Evolutionary conservation across 108 stramenopile genomes (phyloP).

Genomic region (Stephanodiscus minutulus): DNA sequence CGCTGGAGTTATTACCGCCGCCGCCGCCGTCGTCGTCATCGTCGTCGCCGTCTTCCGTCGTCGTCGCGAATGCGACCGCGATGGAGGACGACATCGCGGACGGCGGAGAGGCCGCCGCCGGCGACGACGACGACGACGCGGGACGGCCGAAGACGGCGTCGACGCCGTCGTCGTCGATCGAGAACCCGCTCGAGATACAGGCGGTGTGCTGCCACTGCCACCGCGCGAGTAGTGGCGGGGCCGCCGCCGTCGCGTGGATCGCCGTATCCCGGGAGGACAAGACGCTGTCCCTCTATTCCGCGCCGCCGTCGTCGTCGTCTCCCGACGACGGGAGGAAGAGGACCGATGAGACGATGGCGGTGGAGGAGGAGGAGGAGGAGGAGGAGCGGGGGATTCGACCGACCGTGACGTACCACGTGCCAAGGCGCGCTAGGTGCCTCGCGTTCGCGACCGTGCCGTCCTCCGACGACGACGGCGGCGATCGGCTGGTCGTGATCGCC

Average conservation of each 20-base stretch:
- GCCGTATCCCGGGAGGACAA: slow-evolving; percentile 71
- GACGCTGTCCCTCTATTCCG: slow-evolving; percentile 56
- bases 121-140: too few species aligned
- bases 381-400: slow-evolving; percentile 1
- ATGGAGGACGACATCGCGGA: neutral
- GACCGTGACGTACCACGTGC: slow-evolving; percentile 41
- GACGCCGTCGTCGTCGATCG: slow-evolving; percentile 15
- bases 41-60: too few species aligned
- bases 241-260: slow-evolving; percentile 24
- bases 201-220: slow-evolving; percentile 53
- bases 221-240: neutral
- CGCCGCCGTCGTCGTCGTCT: neutral
- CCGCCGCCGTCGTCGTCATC: neutral
- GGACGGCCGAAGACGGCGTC: slow-evolving; percentile 6
- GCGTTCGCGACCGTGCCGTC: slow-evolving; percentile 45
- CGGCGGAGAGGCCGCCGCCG: neutral
- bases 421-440: slow-evolving; percentile 62
- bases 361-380: too few species aligned
- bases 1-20: neutral
- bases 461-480: neutral
- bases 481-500: slow-evolving; percentile 49
- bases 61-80: too few species aligned
- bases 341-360: neutral
- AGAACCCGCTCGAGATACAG: slow-evolving; percentile 45
- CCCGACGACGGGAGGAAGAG: slow-evolving; percentile 6